Conservation (phyloP, 768 basidiomycete species). For the Lactarius akahatsu region DNA sequence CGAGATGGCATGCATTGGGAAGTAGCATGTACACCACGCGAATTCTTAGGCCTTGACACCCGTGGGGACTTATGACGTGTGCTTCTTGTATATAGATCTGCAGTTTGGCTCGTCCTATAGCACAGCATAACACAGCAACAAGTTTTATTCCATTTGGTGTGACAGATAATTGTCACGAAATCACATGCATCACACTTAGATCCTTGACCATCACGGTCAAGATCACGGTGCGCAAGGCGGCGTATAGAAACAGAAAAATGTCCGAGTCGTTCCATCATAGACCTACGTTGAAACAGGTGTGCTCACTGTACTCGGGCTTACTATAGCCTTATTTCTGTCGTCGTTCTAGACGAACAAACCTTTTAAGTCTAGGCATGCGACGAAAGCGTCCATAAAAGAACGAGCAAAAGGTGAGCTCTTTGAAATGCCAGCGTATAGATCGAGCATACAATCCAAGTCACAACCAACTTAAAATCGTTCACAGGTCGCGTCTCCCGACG, state of each 20-base stretch:
- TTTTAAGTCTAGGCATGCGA: conserved; percentile 89
- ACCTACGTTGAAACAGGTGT: conserved; percentile 82
- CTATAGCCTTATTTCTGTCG: conserved; percentile 3
- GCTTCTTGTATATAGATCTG: background rate
- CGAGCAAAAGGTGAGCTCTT: conserved; percentile 68
- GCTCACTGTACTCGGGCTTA: conserved; percentile 40
- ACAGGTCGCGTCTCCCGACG: conserved; percentile 58
- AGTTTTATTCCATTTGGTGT: background rate
- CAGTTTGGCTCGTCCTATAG: background rate
- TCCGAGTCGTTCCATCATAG: conserved; percentile 60
- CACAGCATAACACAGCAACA: background rate
- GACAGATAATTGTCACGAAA: background rate
- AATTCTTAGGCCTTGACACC: background rate
- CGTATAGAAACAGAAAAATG: conserved; percentile 33
- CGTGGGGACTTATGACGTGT: conserved; percentile 11
- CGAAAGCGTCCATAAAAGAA: conserved; percentile 82
- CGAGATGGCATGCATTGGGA: background rate
- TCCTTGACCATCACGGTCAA: background rate
- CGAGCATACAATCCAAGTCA: background rate
- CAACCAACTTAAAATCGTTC: background rate
- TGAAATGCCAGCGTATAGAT: background rate
- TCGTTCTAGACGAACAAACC: conserved; percentile 74
- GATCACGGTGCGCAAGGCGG: background rate
- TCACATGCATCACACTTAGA: conserved; percentile 19
- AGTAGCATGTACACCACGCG: conserved; percentile 13